Evolutionary conservation across 2,329 filamentous ascomycete genomes (phyloP), one percentile per base, ranked within the genome.

Genomic region (Paraphaeosphaeria sporulosa): DNA sequence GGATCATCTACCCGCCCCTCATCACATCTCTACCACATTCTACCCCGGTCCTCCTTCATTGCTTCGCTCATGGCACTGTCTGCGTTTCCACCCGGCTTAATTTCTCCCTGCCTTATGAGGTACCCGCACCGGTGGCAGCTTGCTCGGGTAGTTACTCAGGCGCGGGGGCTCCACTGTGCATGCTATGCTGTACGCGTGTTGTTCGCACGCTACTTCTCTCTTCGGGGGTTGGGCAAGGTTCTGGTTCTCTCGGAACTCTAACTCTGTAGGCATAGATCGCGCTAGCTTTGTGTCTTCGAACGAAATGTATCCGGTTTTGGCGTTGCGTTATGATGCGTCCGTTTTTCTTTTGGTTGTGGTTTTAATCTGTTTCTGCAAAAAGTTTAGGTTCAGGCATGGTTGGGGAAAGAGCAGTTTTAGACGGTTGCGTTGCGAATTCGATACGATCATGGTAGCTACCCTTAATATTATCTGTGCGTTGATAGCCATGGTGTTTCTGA

Each of bases 21-120:
- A 60, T 57, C 61, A 58, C 61, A 53, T 66, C 62, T 51, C 62
- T 23, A 44, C 42, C 7, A 44, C 19, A 23, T 44, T 57, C 58
- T 60, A 55, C 50, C 40, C 19, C 51, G 32, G 10, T 17, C 27
- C 59, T 51, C 42, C 46, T 53, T 27, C n/a, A 34, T 47, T 46
- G 36, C 36, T 34, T 44, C n/a, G 30, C 15, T 42, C 5, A 42
- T 52, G 42, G 47, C 47, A 36, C 30, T 19, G 47, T 36, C 27
- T 36, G 30, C 30, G 34, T 50, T 4, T 30, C 10, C 30, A 21
- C 15, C 27, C 27, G 30, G 30, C 47, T 5, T 36, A 21, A 21
- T 23, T 12, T 21, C 47, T 36, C 27, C 21, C 19, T 50, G n/a
- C 15, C 42, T 44, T 23, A n/a, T 36, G 30, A 47, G 42, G 32